Evolutionary conservation across 306 rosid species (phyloP).

Genomic region (Amphicarpaea edgeworthii): DNA sequence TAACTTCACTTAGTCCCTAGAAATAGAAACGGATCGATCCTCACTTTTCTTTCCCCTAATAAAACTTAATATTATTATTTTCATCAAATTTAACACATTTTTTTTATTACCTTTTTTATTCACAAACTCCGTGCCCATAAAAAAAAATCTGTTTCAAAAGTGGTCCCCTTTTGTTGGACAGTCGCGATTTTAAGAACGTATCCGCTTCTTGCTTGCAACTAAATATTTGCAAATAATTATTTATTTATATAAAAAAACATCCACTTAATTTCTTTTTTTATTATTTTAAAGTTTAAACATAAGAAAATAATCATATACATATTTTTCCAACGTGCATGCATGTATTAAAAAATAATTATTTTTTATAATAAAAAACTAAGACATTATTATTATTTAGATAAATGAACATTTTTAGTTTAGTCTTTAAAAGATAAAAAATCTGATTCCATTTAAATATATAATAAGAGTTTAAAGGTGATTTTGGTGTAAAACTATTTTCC

Average conservation of each 20-base stretch:
- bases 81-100: no score
- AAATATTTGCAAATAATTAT: background rate
- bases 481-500: no score
- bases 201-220: constrained; percentile 32
- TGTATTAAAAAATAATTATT: background rate
- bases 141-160: constrained; percentile 45
- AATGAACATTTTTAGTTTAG: no score
- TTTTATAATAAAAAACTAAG: background rate
- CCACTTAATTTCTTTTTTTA: background rate
- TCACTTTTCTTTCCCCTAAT: background rate
- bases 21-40: background rate
- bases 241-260: background rate
- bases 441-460: no score
- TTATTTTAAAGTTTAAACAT: background rate
- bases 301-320: background rate
- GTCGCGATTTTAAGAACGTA: constrained; percentile 50
- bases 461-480: no score
- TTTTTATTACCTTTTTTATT: no score
- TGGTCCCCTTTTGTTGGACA: constrained; percentile 63
- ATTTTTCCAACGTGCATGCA: constrained; percentile 36
- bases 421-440: no score
- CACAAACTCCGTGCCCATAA: constrained; percentile 26
- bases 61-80: no score
- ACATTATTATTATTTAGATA: no score
- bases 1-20: background rate